These are phyloP conservation scores for Colletotrichum tropicale DNA, from an alignment of 2,329 filamentous ascomycete genomes.

Conservation along the genomic window DNA sequence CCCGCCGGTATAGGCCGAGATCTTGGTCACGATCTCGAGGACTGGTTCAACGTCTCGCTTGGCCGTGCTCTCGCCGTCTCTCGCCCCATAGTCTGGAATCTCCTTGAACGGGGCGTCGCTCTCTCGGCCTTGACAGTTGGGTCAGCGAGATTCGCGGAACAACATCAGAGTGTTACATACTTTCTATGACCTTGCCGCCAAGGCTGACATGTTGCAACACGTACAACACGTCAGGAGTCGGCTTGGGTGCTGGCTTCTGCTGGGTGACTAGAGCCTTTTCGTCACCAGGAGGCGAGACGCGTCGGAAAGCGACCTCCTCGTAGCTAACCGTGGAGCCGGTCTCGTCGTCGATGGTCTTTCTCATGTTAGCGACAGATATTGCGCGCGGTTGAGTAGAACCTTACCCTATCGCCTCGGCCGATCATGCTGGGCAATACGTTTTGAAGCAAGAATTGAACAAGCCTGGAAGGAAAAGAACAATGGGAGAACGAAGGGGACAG, in stretches of 20 bases:
- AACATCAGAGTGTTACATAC: conserved; percentile 30
- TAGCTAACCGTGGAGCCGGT: conserved; percentile 34
- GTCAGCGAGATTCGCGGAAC: conserved; percentile 14
- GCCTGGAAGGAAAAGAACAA: not conserved
- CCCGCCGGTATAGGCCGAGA: conserved; percentile 28
- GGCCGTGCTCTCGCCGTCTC: conserved; percentile 26
- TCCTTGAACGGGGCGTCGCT: conserved; percentile 42
- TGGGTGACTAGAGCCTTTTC: conserved; percentile 18
- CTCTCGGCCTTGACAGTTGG: conserved; percentile 34
- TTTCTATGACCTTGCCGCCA: conserved; percentile 36
- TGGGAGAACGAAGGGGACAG: not conserved
- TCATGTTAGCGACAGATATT: not conserved
- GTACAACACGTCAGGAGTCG: conserved; percentile 42
- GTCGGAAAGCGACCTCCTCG: conserved; percentile 31
- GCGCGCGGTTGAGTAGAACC: not conserved
- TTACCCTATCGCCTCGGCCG: conserved; percentile 2
- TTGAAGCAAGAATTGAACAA: not conserved
- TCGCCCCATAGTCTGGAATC: conserved; percentile 27
- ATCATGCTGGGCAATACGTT: not conserved
- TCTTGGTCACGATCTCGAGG: conserved; percentile 47
- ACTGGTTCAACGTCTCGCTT: conserved; percentile 33
- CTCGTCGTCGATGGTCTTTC: conserved; percentile 25
- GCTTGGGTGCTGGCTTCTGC: conserved; percentile 26
- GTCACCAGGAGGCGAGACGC: not conserved
- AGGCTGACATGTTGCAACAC: conserved; percentile 42